Conservation (phyloP, 192 early-diverging fungal genomes). For the Entomortierella chlamydospora region DNA sequence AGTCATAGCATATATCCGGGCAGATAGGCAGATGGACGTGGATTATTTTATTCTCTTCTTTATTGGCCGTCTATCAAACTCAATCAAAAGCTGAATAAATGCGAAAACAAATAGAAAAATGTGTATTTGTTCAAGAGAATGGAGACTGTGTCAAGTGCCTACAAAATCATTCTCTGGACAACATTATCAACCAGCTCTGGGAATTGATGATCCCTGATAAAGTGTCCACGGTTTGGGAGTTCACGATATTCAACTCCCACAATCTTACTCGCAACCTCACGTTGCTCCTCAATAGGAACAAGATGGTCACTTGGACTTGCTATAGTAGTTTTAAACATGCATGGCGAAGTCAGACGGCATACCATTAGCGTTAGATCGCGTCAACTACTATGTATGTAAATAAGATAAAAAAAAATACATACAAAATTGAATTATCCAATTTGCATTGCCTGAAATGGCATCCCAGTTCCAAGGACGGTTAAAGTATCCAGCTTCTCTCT, state of each 20-base stretch:
- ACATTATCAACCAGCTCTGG: slow-evolving; percentile 54
- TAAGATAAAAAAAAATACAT: not conserved
- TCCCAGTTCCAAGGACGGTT: slow-evolving; percentile 55
- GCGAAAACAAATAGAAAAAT: not conserved
- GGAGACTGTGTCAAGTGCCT: no score
- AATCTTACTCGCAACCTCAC: slow-evolving; percentile 52
- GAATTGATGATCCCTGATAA: slow-evolving; percentile 38
- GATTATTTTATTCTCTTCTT: not conserved
- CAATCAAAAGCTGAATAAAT: not conserved
- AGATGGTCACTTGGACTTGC: slow-evolving; percentile 46
- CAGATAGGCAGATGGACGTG: not conserved
- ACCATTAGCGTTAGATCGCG: no score
- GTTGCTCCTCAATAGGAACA: slow-evolving; percentile 57
- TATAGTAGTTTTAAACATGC: no score
- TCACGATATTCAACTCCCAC: slow-evolving; percentile 48
- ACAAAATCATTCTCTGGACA: slow-evolving; percentile 28
- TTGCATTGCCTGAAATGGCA: slow-evolving; percentile 41
- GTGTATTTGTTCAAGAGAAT: no score
- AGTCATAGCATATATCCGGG: slow-evolving; percentile 3
- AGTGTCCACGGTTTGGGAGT: slow-evolving; percentile 54
- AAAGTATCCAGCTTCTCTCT: slow-evolving; percentile 56
- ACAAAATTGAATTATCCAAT: slow-evolving; percentile 54
- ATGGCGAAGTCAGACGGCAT: no score
- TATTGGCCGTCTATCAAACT: not conserved
- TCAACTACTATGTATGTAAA: no score